Evolutionary conservation across 805 yeast species (phyloP), one percentile per base, ranked within the genome.

Genomic region (Brettanomyces custersianus): DNA sequence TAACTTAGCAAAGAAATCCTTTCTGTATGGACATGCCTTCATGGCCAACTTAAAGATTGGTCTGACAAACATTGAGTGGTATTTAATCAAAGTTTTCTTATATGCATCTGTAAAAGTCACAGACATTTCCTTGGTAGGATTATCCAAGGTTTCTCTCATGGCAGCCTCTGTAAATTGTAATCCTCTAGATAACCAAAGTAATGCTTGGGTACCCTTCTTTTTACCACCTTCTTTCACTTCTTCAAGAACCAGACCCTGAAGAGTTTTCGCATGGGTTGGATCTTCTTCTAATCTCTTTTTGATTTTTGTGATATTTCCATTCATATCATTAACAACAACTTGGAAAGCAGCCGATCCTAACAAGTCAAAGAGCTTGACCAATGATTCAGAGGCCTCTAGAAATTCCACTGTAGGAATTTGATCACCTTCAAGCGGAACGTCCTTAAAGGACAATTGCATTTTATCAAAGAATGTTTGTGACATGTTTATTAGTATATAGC

Each of bases 11-110:
- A 84, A 86, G 55, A 86, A 83, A 53, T 77, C 94, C 56, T 74
- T 76, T 65, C 95, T 75, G 62, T 84, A 87, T 10, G 96, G 96
- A 60, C 94, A 84, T 2, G 95, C 94, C 60, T 82, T 83, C 95
- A 86, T 87, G 33, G 96, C 96, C 56, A 87, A 69, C 63, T 84
- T 84, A 73, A 86, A 86, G 36, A 87, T 76, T 20, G 95, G 95
- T 53, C 80, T 81, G 43, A 86, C 69, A 51, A 86, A 65, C 71
- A 86, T 74, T 36, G 80, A 77, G 63, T 86, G 96, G 62, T 76
- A 79, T 59, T 86, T 77, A 40, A 80, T 70, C 55, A 86, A 70
- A 4, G 95, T 86, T 62, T 80, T 81, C 43, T 68, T 53, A 65
- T 86, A 86, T n/a, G 94, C 82, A 49, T 78, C 81, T 36, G 87